Conservation (phyloP, 2,329 filamentous ascomycete genomes). For the Thelonectria olida region DNA sequence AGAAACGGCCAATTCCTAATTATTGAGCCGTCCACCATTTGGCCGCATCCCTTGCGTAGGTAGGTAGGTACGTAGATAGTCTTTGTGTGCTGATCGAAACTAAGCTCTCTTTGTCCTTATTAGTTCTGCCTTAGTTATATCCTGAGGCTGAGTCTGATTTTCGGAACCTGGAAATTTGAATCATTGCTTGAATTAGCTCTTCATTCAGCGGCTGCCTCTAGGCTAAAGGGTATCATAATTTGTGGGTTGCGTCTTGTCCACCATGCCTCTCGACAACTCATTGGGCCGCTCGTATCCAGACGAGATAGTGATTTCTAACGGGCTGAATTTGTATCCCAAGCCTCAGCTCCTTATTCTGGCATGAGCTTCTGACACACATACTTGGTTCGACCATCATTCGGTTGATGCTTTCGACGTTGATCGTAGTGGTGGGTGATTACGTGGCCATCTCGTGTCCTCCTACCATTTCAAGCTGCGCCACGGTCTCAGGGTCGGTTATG, state of each 20-base stretch:
- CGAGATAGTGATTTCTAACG: neutral
- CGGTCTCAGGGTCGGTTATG: neutral
- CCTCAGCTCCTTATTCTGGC: neutral
- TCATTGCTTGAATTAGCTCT: neutral
- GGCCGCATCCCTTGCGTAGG: neutral
- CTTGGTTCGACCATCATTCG: neutral
- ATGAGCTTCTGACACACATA: neutral
- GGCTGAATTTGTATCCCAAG: neutral
- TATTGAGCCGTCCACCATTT: neutral
- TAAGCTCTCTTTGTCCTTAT: neutral
- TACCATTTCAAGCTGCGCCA: neutral
- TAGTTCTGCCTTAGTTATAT: neutral
- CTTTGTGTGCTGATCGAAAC: no score
- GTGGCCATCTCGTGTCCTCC: neutral
- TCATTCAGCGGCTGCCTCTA: neutral
- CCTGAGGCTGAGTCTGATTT: neutral
- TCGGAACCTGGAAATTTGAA: no score
- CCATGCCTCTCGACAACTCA: neutral
- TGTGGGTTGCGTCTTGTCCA: neutral
- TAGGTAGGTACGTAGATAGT: no score
- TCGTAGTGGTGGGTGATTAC: neutral
- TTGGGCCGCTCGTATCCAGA: neutral
- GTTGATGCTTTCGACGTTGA: neutral
- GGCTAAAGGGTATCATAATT: constrained; percentile 15
- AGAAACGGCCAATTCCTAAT: no score